Percentiles rank a stretch among this genome's conserved stretches.
Evolutionary conservation across 805 yeast genomes (phyloP).

Genomic region (Candida endomychidarum): DNA sequence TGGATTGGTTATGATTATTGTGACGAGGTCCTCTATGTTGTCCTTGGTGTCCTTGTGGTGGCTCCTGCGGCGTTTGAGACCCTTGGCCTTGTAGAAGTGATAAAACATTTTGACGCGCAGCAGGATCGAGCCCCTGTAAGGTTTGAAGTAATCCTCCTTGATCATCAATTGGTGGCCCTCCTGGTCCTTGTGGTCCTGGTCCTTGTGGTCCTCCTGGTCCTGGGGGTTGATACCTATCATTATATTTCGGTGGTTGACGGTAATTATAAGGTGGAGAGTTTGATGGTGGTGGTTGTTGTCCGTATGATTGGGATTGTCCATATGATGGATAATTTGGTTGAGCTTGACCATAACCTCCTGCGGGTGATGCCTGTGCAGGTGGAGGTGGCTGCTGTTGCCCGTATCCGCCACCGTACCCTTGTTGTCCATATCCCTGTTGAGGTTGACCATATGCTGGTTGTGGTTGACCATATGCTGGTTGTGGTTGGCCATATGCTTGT

Average conservation of each 20-base stretch:
- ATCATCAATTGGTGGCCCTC: neutral
- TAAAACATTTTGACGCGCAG: constrained; percentile 34
- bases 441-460: constrained; percentile 1
- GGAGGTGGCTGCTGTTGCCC: constrained; percentile 1
- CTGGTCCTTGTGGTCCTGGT: neutral
- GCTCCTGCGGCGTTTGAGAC: constrained; percentile 23
- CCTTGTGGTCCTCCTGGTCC: constrained; percentile 1
- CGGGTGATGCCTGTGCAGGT: constrained; percentile 6
- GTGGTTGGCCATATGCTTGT: constrained; percentile 7
- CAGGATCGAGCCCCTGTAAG: constrained; percentile 30
- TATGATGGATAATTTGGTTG: constrained; percentile 5
- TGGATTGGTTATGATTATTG: neutral
- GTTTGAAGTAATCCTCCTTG: constrained; percentile 14
- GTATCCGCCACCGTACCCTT: neutral
- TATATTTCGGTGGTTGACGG: constrained; percentile 3
- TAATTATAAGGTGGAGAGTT: neutral
- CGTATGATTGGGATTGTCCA: neutral
- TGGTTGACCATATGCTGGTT: neutral
- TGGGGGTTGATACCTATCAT: constrained; percentile 7
- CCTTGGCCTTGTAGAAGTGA: constrained; percentile 28
- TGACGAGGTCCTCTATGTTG: neutral
- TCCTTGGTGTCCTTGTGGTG: constrained; percentile 13
- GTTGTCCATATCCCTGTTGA: constrained; percentile 13
- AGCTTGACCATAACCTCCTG: constrained; percentile 7
- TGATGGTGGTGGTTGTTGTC: constrained; percentile 6